Percentiles rank a stretch among this genome's conserved stretches.
phyloP scores from a whole-genome alignment of 768 basidiomycete genomes.

The Phylloporus sp. region DNA sequence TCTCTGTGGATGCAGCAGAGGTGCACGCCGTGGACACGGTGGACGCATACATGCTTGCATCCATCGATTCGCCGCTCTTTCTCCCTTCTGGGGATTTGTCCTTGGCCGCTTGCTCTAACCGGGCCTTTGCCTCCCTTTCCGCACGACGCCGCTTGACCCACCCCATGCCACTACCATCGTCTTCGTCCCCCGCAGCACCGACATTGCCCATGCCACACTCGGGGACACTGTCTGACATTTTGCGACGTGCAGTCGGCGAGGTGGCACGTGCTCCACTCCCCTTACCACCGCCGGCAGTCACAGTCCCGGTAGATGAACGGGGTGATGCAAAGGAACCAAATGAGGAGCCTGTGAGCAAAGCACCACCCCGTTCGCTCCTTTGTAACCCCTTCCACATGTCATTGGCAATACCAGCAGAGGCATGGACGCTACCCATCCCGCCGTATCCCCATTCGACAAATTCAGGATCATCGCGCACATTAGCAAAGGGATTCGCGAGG shows the following conservation, averaged over 20 bases:
- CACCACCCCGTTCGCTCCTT: conserved; percentile 23
- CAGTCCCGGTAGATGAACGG: conserved; percentile 27
- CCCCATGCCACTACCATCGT: conserved; percentile 84
- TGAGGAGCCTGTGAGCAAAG: conserved; percentile 18
- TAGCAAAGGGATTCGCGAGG: conserved; percentile 58
- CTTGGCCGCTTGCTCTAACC: conserved; percentile 16
- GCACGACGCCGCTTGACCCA: conserved; percentile 72
- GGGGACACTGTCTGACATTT: conserved; percentile 14
- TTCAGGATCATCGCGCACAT: conserved; percentile 61
- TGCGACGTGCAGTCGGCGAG: conserved; percentile 10
- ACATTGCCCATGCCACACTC: conserved; percentile 30
- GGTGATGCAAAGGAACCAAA: not conserved
- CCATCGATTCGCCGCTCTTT: conserved; percentile 21
- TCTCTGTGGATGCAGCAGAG: conserved; percentile 13
- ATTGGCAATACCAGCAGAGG: conserved; percentile 25
- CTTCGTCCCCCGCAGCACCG: conserved; percentile 42
- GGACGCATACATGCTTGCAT: conserved; percentile 20
- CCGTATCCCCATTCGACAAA: conserved; percentile 94
- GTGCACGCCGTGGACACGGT: conserved; percentile 21
- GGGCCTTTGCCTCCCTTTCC: conserved; percentile 46
- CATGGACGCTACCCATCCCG: conserved; percentile 64
- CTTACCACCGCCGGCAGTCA: conserved; percentile 15
- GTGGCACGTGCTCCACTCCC: conserved; percentile 12
- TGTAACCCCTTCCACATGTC: conserved; percentile 29
- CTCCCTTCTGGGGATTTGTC: conserved; percentile 19